Evolutionary conservation across 2,329 filamentous ascomycete species (phyloP).

Genomic region (Mycosphaerella sp.): DNA sequence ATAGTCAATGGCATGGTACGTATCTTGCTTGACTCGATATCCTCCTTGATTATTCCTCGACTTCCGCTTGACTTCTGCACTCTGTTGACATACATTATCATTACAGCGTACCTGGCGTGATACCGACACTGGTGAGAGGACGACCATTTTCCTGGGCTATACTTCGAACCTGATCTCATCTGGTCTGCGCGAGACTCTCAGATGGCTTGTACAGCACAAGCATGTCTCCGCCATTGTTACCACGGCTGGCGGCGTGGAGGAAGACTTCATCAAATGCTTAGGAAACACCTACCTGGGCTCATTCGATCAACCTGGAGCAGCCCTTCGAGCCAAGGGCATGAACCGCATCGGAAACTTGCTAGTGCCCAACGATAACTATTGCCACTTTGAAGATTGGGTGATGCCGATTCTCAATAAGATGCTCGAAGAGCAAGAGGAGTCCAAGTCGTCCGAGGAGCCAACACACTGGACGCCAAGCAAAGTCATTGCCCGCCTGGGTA

Average conservation of each 20-base stretch:
- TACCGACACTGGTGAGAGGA: conserved; percentile 68
- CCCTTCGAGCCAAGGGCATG: conserved; percentile 74
- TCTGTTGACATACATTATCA: conserved; percentile 20
- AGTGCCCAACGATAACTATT: conserved; percentile 96
- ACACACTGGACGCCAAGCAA: conserved; percentile 92
- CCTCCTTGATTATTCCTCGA: conserved; percentile 1
- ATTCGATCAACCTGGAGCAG: conserved; percentile 70
- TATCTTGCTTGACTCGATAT: conserved; percentile 9
- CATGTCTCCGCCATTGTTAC: conserved; percentile 93
- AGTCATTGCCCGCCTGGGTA: conserved; percentile 80
- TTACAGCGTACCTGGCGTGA: conserved; percentile 70
- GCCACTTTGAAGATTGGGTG: conserved; percentile 95
- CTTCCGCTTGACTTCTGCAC: conserved; percentile 5
- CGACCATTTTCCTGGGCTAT: conserved; percentile 95
- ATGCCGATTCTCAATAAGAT: conserved; percentile 91
- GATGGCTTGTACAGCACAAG: conserved; percentile 86
- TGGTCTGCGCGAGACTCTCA: conserved; percentile 81
- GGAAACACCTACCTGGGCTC: conserved; percentile 88
- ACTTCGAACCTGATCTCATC: conserved; percentile 98
- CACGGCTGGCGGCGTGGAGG: conserved; percentile 90
- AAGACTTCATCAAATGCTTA: conserved; percentile 98
- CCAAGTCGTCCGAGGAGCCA: conserved; percentile 54
- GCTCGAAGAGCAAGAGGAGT: conserved; percentile 86
- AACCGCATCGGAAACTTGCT: conserved; percentile 95
- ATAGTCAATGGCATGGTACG: conserved; percentile 95